A percentile compares a stretch with the other conserved stretches of the same genome.
Conservation (phyloP, 169 alveolate species). For the Cryptosporidium ryanae region DNA sequence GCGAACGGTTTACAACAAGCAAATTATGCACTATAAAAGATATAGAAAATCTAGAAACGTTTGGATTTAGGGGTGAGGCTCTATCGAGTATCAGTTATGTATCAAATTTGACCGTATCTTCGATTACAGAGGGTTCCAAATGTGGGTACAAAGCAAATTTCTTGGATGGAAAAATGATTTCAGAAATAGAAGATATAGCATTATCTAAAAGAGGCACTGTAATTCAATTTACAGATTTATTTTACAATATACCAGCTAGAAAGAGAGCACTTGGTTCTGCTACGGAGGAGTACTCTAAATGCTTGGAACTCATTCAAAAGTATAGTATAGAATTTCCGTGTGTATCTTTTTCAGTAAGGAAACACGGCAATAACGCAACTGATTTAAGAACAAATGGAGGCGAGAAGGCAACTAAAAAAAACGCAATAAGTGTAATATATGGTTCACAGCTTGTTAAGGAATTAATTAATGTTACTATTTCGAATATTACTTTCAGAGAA, state of each 20-base stretch:
- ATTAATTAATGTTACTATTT: slow-evolving; percentile 29
- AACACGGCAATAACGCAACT: slow-evolving; percentile 80
- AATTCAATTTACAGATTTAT: slow-evolving; percentile 86
- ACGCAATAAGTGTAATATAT: slow-evolving; percentile 20
- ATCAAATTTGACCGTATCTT: slow-evolving; percentile 30
- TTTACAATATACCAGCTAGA: slow-evolving; percentile 86
- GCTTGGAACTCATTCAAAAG: slow-evolving; percentile 91
- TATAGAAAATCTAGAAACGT: slow-evolving; percentile 88
- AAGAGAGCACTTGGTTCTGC: slow-evolving; percentile 78
- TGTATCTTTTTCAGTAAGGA: slow-evolving; percentile 85
- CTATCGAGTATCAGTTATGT: slow-evolving; percentile 84
- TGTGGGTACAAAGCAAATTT: slow-evolving; percentile 73
- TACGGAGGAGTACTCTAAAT: slow-evolving; percentile 85
- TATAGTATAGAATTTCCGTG: slow-evolving; percentile 93
- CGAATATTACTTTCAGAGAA: slow-evolving; percentile 10
- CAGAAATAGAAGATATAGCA: slow-evolving; percentile 74
- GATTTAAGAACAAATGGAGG: slow-evolving; percentile 82
- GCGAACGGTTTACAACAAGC: slow-evolving; percentile 97
- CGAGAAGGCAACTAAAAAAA: background rate
- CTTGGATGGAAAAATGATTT: slow-evolving; percentile 73
- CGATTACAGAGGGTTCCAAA: slow-evolving; percentile 39
- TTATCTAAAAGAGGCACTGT: slow-evolving; percentile 86
- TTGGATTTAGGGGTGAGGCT: slow-evolving; percentile 99
- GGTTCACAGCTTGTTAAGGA: slow-evolving; percentile 58
- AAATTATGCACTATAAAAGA: slow-evolving; percentile 90